Evolutionary conservation across 2,329 filamentous ascomycete species (phyloP).

Genomic region (Trichoderma sp.): DNA sequence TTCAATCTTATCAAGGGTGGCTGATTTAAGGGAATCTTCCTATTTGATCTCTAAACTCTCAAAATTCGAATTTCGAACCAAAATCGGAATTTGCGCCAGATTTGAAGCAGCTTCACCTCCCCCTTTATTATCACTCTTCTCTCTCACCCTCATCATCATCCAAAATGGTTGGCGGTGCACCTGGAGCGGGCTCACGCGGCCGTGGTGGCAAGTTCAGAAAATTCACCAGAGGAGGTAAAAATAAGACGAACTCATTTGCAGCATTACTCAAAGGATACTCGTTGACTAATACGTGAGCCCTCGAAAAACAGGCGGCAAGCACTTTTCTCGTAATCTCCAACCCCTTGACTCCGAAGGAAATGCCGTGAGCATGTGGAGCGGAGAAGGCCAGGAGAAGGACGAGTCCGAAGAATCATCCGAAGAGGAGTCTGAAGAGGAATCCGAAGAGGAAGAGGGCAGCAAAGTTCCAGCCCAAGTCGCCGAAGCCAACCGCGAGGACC

Average conservation of each 20-base stretch:
- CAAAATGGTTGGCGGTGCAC: conserved; percentile 51
- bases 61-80: not conserved
- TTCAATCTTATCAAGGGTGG: not conserved
- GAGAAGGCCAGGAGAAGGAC: conserved; percentile 51
- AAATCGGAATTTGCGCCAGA: not conserved
- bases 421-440: conserved; percentile 48
- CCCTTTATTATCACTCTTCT: not conserved
- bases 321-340: conserved; percentile 89
- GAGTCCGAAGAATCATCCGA: conserved; percentile 54
- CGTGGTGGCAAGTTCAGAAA: conserved; percentile 95
- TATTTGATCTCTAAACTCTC: not conserved
- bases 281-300: not conserved
- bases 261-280: not conserved
- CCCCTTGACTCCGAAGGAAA: conserved; percentile 89
- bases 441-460: conserved; percentile 56
- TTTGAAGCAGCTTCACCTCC: not conserved
- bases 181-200: conserved; percentile 63
- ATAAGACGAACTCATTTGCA: not conserved
- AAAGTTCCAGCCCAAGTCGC: conserved; percentile 46
- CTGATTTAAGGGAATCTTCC: not conserved
- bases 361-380: conserved; percentile 83
- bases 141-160: not conserved
- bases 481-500: conserved; percentile 73
- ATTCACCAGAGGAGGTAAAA: conserved; percentile 81
- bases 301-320: conserved; percentile 74